Conservation (phyloP, 2,329 filamentous ascomycete genomes). For the Trichoderma harzianum region DNA sequence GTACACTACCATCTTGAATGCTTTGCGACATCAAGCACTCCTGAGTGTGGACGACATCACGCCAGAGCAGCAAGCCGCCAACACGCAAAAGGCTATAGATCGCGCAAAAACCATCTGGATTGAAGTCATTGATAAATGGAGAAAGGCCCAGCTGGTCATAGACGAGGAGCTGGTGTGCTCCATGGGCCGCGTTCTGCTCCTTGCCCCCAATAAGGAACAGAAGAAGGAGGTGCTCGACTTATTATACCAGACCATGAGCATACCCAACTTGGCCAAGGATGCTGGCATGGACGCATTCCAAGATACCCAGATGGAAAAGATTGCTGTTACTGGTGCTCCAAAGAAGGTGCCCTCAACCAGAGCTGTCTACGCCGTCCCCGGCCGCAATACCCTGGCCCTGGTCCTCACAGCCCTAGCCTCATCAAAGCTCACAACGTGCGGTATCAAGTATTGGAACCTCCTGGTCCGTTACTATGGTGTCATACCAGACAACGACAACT, state of each 20-base stretch:
- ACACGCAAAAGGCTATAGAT: conserved; percentile 48
- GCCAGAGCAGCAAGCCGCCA: conserved; percentile 32
- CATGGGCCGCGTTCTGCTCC: conserved; percentile 76
- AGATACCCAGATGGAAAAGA: conserved; percentile 24
- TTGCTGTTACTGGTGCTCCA: conserved; percentile 17
- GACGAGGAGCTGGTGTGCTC: conserved; percentile 76
- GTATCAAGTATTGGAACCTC: conserved; percentile 73
- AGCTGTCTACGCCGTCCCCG: conserved; percentile 42
- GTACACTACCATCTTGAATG: conserved; percentile 80
- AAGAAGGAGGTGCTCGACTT: conserved; percentile 71
- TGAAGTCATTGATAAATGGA: conserved; percentile 76
- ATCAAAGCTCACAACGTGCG: conserved; percentile 58
- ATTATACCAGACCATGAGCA: conserved; percentile 76
- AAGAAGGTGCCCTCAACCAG: conserved; percentile 24
- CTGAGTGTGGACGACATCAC: conserved; percentile 27
- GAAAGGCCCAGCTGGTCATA: conserved; percentile 62
- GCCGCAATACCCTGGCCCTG: conserved; percentile 62
- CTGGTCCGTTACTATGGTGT: conserved; percentile 62
- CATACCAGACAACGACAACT: conserved; percentile 68
- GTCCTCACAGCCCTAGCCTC: conserved; percentile 62
- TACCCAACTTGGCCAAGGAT: conserved; percentile 54
- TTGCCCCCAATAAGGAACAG: conserved; percentile 57
- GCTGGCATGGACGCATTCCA: conserved; percentile 21
- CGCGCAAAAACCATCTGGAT: conserved; percentile 76
- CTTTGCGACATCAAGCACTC: conserved; percentile 50